Evolutionary conservation across 306 rosid genomes (phyloP).

Genomic region (Castanea crenata): DNA sequence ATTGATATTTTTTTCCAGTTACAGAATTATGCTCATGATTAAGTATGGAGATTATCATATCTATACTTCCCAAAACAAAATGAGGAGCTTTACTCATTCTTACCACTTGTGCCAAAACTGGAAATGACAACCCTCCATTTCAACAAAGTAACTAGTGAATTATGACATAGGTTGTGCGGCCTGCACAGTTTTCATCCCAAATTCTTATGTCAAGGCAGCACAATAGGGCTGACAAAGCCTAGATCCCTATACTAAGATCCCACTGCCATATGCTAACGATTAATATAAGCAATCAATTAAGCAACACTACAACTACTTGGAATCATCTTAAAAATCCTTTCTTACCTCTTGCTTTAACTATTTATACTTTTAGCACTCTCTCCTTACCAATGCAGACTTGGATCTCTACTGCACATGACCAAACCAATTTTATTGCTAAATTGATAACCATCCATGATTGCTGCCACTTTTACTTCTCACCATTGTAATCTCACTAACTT

Average conservation of each 20-base stretch:
- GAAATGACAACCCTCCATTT: neutral
- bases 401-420: neutral
- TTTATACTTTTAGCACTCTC: neutral
- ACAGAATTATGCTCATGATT: neutral
- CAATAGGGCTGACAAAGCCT: neutral
- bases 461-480: neutral
- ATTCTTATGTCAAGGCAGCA: no score
- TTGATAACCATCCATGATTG: neutral
- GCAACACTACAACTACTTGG: neutral
- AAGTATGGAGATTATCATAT: neutral
- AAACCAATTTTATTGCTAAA: neutral
- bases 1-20: neutral
- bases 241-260: neutral
- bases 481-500: neutral
- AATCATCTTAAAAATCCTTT: neutral
- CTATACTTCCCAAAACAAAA: neutral
- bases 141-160: neutral
- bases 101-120: neutral
- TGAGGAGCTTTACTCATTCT: neutral
- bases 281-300: neutral
- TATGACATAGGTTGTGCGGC: neutral
- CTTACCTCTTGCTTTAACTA: neutral
- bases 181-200: neutral
- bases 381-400: neutral
- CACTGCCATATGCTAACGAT: neutral